These are phyloP conservation scores for Colletotrichum navitas DNA, from an alignment of 2,329 filamentous ascomycete species.

Conservation along the genomic window DNA sequence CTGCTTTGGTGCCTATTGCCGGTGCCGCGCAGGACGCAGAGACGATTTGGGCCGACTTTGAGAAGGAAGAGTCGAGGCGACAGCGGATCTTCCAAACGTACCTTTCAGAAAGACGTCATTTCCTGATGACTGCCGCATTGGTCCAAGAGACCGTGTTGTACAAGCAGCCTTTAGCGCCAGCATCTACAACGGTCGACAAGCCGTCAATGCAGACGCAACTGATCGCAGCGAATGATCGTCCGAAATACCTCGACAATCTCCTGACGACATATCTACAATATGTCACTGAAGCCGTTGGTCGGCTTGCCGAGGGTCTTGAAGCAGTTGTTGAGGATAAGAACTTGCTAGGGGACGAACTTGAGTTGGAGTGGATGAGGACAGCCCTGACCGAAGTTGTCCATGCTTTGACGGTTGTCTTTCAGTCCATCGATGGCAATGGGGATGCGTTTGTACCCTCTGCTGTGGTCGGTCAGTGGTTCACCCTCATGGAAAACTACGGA, in stretches of 20 bases:
- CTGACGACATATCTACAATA: slow-evolving; percentile 63
- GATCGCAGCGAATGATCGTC: slow-evolving; percentile 23
- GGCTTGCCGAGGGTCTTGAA: slow-evolving; percentile 62
- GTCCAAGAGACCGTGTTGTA: slow-evolving; percentile 64
- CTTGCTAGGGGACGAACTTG: slow-evolving; percentile 65
- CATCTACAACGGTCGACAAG: slow-evolving; percentile 24
- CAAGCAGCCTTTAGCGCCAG: slow-evolving; percentile 46
- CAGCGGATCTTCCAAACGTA: slow-evolving; percentile 79
- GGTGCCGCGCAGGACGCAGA: slow-evolving; percentile 65
- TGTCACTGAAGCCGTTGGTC: slow-evolving; percentile 62
- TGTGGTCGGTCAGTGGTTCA: slow-evolving; percentile 78
- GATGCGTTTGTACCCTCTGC: slow-evolving; percentile 68
- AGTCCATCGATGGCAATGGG: slow-evolving; percentile 72
- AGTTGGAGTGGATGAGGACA: slow-evolving; percentile 71
- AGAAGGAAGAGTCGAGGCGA: slow-evolving; percentile 71
- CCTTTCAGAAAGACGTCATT: slow-evolving; percentile 77
- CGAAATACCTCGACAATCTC: slow-evolving; percentile 57
- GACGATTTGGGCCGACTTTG: slow-evolving; percentile 69
- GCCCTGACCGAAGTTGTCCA: slow-evolving; percentile 79
- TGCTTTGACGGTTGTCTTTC: slow-evolving; percentile 78
- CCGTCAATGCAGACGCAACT: slow-evolving; percentile 6
- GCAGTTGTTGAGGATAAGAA: slow-evolving; percentile 64
- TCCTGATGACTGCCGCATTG: slow-evolving; percentile 73
- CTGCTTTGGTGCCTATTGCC: slow-evolving; percentile 68
- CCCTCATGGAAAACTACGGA: slow-evolving; percentile 73